Percentiles rank a stretch among this genome's conserved stretches.
phyloP scores from a whole-genome alignment of 2,329 filamentous ascomycete species.

The Nannizziopsis barbatae region DNA sequence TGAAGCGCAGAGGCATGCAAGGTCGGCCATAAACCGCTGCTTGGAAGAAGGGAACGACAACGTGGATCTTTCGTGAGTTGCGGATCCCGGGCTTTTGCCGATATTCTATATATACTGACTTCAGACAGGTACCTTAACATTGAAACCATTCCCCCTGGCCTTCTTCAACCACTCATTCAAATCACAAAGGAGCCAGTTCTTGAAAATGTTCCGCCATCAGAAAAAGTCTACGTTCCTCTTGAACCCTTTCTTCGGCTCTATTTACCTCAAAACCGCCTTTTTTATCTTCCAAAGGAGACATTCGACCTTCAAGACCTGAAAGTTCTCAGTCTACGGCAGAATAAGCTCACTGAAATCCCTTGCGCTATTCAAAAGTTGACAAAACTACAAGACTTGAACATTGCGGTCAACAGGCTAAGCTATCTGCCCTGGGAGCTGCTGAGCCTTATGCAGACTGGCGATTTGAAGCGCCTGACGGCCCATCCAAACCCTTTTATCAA shows the following conservation, averaged over 20 bases:
- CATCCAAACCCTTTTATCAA: conserved; percentile 32
- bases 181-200: conserved; percentile 31
- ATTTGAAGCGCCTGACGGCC: conserved; percentile 30
- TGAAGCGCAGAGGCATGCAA: conserved; percentile 28
- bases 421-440: conserved; percentile 38
- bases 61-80: conserved; percentile 36
- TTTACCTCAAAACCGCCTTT: conserved; percentile 34
- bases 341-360: conserved; percentile 35
- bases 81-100: neutral
- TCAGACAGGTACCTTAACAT: conserved; percentile 26
- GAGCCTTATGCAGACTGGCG: conserved; percentile 29
- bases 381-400: conserved; percentile 35
- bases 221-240: conserved; percentile 31
- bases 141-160: conserved; percentile 23
- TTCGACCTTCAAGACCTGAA: conserved; percentile 33
- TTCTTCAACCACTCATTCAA: conserved; percentile 30
- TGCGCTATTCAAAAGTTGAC: conserved; percentile 32
- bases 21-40: conserved; percentile 30
- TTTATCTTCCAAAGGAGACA: conserved; percentile 29
- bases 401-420: conserved; percentile 34
- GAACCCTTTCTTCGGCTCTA: conserved; percentile 35
- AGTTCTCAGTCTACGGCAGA: conserved; percentile 38
- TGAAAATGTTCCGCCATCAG: conserved; percentile 25
- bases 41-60: conserved; percentile 36
- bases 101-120: neutral